phyloP scores from a whole-genome alignment of 1,284 basidiomycete species.

The Cryptococcus deneoformans region DNA sequence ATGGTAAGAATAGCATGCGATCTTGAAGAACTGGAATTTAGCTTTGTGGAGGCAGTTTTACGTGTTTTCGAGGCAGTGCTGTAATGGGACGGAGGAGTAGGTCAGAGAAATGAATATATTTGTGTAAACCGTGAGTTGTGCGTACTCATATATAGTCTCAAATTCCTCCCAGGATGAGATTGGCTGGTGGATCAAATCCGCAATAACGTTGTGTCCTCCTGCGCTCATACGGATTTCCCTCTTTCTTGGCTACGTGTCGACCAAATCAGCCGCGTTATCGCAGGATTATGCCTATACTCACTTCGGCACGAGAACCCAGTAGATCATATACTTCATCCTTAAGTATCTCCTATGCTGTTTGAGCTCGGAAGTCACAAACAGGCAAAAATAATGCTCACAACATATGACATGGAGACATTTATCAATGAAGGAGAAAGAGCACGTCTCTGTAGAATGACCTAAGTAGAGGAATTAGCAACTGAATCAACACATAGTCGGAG shows the following conservation, averaged over 20 bases:
- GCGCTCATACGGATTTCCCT: constrained; percentile 75
- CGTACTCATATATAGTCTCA: constrained; percentile 62
- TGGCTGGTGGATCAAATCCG: constrained; percentile 59
- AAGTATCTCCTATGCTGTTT: constrained; percentile 60
- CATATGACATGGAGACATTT: constrained; percentile 64
- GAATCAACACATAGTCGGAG: background rate
- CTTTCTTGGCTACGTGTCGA: constrained; percentile 61
- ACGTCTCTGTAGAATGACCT: constrained; percentile 58
- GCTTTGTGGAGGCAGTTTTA: constrained; percentile 75
- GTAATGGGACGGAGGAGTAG: background rate
- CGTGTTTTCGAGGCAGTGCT: constrained; percentile 67
- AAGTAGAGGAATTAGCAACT: background rate
- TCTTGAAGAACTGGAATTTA: constrained; percentile 74
- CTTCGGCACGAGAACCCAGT: constrained; percentile 52
- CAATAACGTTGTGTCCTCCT: constrained; percentile 70
- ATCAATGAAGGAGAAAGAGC: constrained; percentile 46
- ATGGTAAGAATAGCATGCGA: constrained; percentile 78
- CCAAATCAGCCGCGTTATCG: background rate
- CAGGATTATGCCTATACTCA: constrained; percentile 41
- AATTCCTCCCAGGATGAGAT: constrained; percentile 62
- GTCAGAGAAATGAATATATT: background rate
- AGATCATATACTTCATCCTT: constrained; percentile 82
- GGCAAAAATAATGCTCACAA: constrained; percentile 42
- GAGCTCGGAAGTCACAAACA: background rate
- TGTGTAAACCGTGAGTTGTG: constrained; percentile 6